Evolutionary conservation across 257 asterid species (phyloP), one percentile per base, ranked within the genome.

Genomic region (Marsdenia floribunda): DNA sequence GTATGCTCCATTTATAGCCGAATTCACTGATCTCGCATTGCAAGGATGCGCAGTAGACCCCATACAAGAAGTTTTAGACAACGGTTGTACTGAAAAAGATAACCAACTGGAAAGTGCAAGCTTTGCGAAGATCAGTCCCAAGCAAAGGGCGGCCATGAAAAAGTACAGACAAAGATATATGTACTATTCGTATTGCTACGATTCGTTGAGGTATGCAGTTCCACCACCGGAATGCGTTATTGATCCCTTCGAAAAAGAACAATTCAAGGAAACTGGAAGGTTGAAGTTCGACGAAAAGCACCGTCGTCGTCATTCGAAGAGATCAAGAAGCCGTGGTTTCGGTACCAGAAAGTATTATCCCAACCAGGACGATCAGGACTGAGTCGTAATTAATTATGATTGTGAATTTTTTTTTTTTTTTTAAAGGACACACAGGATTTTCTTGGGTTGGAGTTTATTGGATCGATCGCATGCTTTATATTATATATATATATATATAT

Each of bases 111-210:
- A 54, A 18, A 78, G 7, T 3, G 79, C 89, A 2, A 84, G 83
- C 37, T 85, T 82, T 73, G 83, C 86, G 2, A 79, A n/a, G 3
- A 75, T 90, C 21, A 87, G 86, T 5, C 77, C 82, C 3, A 84
- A 73, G 15, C 98, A 90, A 68, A 83, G 85, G 76, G 65, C 54
- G 76, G 82, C 90, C 29, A 93, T 91, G 98, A 82, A 81, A 52
- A 86, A 69, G 54, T 93, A 83, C 59, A 83, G 96, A 65, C 84
- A 76, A 3, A 93, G 79, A 12, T 80, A 89, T 24, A 84, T 91
- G 91, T 93, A 93, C n/a, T 93, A 93, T 44, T 89, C 97, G 0
- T 90, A 93, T 70, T 93, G 98, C 47, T 87, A 91, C 2, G 97
- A 93, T 63, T 78, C 75, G 0, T 0, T 89, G 6, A 88, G 98